Conservation (phyloP, 176 grass and related monocot genomes). For the Calamus simplicifolius region DNA sequence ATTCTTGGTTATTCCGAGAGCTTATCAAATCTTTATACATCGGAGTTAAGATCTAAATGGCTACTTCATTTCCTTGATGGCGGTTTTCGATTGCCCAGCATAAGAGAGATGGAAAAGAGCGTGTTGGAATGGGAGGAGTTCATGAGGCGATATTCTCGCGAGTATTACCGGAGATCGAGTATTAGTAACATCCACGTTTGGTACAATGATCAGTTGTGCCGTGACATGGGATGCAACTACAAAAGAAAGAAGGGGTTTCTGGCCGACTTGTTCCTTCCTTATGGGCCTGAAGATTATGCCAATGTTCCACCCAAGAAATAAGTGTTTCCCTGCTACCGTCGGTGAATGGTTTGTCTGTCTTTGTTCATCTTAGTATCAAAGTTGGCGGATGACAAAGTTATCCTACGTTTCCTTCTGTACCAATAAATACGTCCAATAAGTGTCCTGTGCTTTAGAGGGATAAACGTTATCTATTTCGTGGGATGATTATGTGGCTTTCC, state of each 20-base stretch:
- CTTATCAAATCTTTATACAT: not conserved
- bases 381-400: no score
- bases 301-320: not conserved
- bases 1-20: slow-evolving; percentile 6
- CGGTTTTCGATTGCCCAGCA: not conserved
- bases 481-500: no score
- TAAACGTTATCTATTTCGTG: no score
- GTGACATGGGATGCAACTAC: slow-evolving; percentile 13
- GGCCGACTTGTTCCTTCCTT: slow-evolving; percentile 5
- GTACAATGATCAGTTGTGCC: slow-evolving; percentile 13
- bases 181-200: not conserved
- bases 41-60: slow-evolving; percentile 1
- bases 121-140: slow-evolving; percentile 8
- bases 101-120: not conserved
- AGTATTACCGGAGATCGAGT: not conserved
- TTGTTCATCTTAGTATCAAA: no score
- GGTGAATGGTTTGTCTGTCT: no score
- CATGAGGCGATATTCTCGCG: not conserved
- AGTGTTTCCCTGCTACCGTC: no score
- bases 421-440: no score
- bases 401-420: no score
- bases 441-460: no score
- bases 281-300: slow-evolving; percentile 1
- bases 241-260: slow-evolving; percentile 6
- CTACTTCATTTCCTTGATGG: not conserved